A percentile compares a stretch with the other conserved stretches of the same genome.
Evolutionary conservation across 2,329 filamentous ascomycete genomes (phyloP).

Genomic region (Pestalotiopsis sp.): DNA sequence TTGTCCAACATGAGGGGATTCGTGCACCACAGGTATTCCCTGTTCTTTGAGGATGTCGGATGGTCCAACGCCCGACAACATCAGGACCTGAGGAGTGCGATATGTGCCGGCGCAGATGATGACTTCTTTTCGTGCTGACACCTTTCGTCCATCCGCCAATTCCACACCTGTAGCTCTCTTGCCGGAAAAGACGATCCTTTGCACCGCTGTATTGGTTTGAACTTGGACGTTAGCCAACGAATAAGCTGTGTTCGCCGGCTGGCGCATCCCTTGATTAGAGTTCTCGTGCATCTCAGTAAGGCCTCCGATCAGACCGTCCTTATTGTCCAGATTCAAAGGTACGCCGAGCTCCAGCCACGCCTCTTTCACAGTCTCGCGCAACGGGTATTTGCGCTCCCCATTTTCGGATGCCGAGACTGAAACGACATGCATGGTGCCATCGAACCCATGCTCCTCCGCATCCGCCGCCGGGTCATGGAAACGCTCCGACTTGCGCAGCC

Average conservation of each 20-base stretch:
- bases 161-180: slow-evolving; percentile 45
- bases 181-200: slow-evolving; percentile 16
- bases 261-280: slow-evolving; percentile 20
- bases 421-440: slow-evolving; percentile 24
- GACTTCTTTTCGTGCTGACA: slow-evolving; percentile 31
- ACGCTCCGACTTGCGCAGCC: slow-evolving; percentile 42
- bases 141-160: slow-evolving; percentile 29
- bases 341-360: slow-evolving; percentile 45
- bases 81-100: slow-evolving; percentile 34
- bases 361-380: slow-evolving; percentile 34
- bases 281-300: slow-evolving; percentile 34
- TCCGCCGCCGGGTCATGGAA: slow-evolving; percentile 28
- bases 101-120: slow-evolving; percentile 34
- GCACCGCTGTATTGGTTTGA: slow-evolving; percentile 21
- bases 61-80: slow-evolving; percentile 36
- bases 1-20: slow-evolving; percentile 29
- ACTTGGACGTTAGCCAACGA: slow-evolving; percentile 21
- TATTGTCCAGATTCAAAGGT: slow-evolving; percentile 27
- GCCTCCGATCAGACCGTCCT: slow-evolving; percentile 31
- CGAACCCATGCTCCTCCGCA: slow-evolving; percentile 38
- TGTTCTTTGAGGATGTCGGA: slow-evolving; percentile 30
- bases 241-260: slow-evolving; percentile 23
- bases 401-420: slow-evolving; percentile 27
- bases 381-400: slow-evolving; percentile 37
- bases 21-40: slow-evolving; percentile 34